Conservation (phyloP, 2,329 filamentous ascomycete species). For the Trichophyton mentagrophytes region DNA sequence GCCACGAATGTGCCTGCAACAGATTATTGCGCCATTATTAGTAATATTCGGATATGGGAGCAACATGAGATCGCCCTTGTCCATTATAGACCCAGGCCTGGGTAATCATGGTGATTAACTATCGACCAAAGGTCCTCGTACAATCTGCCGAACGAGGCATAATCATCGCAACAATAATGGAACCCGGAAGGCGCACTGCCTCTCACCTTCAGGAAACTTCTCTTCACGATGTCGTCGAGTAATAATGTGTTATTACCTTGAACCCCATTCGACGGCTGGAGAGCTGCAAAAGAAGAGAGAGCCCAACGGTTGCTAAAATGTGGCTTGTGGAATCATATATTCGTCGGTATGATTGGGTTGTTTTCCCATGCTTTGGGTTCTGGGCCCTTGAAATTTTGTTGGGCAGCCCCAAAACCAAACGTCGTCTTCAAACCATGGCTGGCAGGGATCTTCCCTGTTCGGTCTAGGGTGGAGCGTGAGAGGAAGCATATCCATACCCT, state of each 20-base stretch:
- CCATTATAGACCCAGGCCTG: neutral
- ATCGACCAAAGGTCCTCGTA: neutral
- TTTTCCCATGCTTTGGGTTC: neutral
- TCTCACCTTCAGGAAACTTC: neutral
- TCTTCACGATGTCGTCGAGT: neutral
- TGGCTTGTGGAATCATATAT: neutral
- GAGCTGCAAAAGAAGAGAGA: neutral
- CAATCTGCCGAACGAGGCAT: neutral
- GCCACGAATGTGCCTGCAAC: neutral
- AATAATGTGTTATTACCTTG: neutral
- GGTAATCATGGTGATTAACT: neutral
- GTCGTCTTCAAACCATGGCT: neutral
- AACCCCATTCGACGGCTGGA: neutral
- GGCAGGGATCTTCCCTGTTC: neutral
- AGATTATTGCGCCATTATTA: constrained; percentile 2
- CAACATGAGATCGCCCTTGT: neutral
- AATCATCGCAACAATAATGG: neutral
- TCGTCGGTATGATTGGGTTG: neutral
- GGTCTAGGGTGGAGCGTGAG: neutral
- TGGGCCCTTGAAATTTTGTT: constrained; percentile 1
- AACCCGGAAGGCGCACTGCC: neutral
- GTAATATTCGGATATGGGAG: neutral
- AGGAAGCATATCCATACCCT: constrained; percentile 2
- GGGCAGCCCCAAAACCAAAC: constrained; percentile 1
- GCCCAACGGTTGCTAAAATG: neutral